Evolutionary conservation across 1,284 basidiomycete genomes (phyloP).

Genomic region (Microbotryomycetes sp.): DNA sequence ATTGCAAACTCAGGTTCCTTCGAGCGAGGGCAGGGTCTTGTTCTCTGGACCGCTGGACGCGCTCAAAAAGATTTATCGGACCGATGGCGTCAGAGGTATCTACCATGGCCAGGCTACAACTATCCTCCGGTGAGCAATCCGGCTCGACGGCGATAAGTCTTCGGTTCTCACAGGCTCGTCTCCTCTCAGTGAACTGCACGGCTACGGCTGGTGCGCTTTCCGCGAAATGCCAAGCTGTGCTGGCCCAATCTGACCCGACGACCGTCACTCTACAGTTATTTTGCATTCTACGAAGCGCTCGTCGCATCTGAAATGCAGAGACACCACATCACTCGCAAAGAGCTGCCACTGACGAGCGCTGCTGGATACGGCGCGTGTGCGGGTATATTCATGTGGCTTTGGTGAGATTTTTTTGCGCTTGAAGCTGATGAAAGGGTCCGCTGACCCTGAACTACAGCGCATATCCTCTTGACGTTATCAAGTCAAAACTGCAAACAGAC

Average conservation of each 20-base stretch:
- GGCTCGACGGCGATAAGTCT: no score
- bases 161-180: no score
- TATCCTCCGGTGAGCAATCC: slow-evolving; percentile 78
- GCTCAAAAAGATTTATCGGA: slow-evolving; percentile 65
- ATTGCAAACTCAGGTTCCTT: slow-evolving; percentile 71
- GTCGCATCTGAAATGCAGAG: slow-evolving; percentile 72
- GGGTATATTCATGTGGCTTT: slow-evolving; percentile 63
- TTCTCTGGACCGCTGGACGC: slow-evolving; percentile 83
- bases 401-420: slow-evolving; percentile 5
- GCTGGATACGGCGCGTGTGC: slow-evolving; percentile 79
- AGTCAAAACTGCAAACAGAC: slow-evolving; percentile 92
- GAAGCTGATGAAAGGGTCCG: slow-evolving; percentile 36
- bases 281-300: slow-evolving; percentile 86
- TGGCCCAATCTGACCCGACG: no score
- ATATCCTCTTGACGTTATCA: slow-evolving; percentile 91
- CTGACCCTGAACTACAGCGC: no score
- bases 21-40: slow-evolving; percentile 39
- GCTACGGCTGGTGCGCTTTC: slow-evolving; percentile 8
- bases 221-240: no score
- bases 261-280: slow-evolving; percentile 54
- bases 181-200: slow-evolving; percentile 50
- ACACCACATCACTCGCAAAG: slow-evolving; percentile 52
- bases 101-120: slow-evolving; percentile 92
- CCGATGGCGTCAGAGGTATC: slow-evolving; percentile 70
- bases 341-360: slow-evolving; percentile 67